Percentiles rank a stretch among this genome's conserved stretches.
phyloP scores from a whole-genome alignment of 2,329 filamentous ascomycete genomes.

The Aspergillus sojae region DNA sequence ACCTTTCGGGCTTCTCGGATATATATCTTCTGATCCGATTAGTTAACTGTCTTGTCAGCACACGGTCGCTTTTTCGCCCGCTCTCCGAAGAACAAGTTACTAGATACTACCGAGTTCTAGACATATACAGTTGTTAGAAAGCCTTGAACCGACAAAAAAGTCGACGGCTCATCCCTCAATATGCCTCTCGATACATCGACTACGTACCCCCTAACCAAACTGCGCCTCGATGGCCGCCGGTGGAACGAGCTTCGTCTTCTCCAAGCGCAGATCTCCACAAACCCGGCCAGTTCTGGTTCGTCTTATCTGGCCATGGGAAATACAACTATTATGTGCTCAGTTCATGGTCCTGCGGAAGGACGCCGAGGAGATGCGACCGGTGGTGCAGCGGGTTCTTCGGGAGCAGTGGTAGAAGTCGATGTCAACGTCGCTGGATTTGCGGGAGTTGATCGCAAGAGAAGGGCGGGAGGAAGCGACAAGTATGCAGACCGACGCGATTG shows the following conservation, averaged over 20 bases:
- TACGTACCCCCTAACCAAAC: slow-evolving; percentile 82
- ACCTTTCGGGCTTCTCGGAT: background rate
- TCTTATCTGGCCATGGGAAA: slow-evolving; percentile 96
- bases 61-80: background rate
- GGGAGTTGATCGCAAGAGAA: slow-evolving; percentile 79
- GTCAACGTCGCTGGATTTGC: slow-evolving; percentile 87
- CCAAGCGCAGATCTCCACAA: slow-evolving; percentile 86
- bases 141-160: background rate
- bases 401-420: slow-evolving; percentile 75
- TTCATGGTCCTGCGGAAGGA: slow-evolving; percentile 80
- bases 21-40: background rate
- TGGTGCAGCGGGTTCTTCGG: slow-evolving; percentile 49
- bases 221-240: slow-evolving; percentile 79
- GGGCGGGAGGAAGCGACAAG: slow-evolving; percentile 73
- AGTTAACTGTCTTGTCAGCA: background rate
- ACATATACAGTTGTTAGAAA: background rate
- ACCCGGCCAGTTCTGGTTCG: slow-evolving; percentile 88
- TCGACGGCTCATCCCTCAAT: slow-evolving; percentile 21
- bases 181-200: slow-evolving; percentile 97
- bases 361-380: slow-evolving; percentile 52
- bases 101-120: background rate
- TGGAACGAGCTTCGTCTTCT: slow-evolving; percentile 96
- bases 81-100: background rate
- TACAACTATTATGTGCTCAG: slow-evolving; percentile 92
- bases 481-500: slow-evolving; percentile 46